Conservation (phyloP, 495 filamentous ascomycete genomes). For the Penicillium chermesinum region DNA sequence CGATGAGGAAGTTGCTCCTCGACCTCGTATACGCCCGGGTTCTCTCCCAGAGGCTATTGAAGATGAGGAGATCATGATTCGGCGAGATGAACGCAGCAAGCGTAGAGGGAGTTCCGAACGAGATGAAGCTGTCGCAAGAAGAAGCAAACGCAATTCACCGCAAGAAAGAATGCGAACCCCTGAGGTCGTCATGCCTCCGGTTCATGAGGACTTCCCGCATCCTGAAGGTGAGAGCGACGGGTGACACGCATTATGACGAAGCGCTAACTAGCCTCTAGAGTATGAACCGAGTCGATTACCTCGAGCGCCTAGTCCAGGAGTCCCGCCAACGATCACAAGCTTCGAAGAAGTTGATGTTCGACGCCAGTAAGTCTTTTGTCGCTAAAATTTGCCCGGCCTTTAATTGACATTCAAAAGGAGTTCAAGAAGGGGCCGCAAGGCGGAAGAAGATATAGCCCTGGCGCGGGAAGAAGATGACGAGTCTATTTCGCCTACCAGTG, state of each 20-base stretch:
- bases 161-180: slow-evolving; percentile 56
- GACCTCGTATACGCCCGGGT: neutral
- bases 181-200: slow-evolving; percentile 35
- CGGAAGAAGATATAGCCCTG: slow-evolving; percentile 18
- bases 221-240: slow-evolving; percentile 62
- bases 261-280: slow-evolving; percentile 16
- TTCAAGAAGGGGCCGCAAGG: slow-evolving; percentile 6
- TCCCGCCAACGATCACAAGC: slow-evolving; percentile 23
- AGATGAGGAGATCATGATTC: slow-evolving; percentile 28
- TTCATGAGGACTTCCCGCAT: slow-evolving; percentile 77
- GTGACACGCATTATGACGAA: neutral
- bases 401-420: neutral
- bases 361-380: slow-evolving; percentile 22
- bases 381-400: neutral
- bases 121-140: neutral
- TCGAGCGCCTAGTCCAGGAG: slow-evolving; percentile 32
- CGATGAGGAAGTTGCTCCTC: slow-evolving; percentile 7
- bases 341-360: slow-evolving; percentile 51
- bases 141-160: slow-evolving; percentile 20
- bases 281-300: slow-evolving; percentile 27
- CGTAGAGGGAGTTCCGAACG: neutral
- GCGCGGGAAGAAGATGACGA: slow-evolving; percentile 11
- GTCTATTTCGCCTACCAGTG: slow-evolving; percentile 17
- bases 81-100: neutral
- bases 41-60: slow-evolving; percentile 15